A percentile compares a stretch with the other conserved stretches of the same genome.
phyloP scores from a whole-genome alignment of 2,329 filamentous ascomycete genomes.

The Sarocladium brachiariae region DNA sequence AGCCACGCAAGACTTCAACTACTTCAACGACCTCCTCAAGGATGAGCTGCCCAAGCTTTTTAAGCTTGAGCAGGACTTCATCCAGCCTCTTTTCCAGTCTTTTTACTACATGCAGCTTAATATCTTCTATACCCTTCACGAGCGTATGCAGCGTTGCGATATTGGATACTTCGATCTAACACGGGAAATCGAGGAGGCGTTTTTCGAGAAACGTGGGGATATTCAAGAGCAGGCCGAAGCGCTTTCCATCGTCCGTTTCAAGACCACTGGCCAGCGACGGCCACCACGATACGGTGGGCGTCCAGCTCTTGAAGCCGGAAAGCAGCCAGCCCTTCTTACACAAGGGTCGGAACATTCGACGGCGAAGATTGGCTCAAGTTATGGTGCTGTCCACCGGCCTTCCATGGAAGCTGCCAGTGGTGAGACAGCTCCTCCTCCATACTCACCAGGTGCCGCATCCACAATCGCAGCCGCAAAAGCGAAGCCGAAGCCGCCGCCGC shows the following conservation, averaged over 20 bases:
- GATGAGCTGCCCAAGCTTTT: constrained; percentile 93
- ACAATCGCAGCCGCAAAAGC: constrained; percentile 36
- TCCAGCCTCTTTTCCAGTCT: constrained; percentile 92
- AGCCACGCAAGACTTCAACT: constrained; percentile 92
- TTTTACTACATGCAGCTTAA: constrained; percentile 99
- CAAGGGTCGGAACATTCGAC: constrained; percentile 32
- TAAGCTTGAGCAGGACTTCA: constrained; percentile 83
- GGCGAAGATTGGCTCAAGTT: constrained; percentile 14
- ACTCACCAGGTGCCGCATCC: constrained; percentile 46
- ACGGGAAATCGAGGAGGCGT: constrained; percentile 85
- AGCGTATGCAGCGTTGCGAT: constrained; percentile 94
- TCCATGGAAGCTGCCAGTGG: constrained; percentile 27
- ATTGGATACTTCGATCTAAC: constrained; percentile 97
- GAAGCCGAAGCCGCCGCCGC: constrained; percentile 64
- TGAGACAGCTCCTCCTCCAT: constrained; percentile 64
- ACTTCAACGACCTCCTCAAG: constrained; percentile 96
- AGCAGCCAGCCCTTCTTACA: constrained; percentile 44
- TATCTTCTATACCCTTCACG: constrained; percentile 96
- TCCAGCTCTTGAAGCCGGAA: constrained; percentile 41
- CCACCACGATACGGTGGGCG: constrained; percentile 54
- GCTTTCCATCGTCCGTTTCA: constrained; percentile 83
- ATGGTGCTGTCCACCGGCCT: constrained; percentile 15
- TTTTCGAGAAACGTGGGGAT: constrained; percentile 80
- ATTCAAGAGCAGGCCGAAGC: constrained; percentile 79
- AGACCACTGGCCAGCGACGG: constrained; percentile 68